Base-by-base conservation (phyloP, 352 stramenopile species). In the Globisporangium recalcitrans region DNA sequence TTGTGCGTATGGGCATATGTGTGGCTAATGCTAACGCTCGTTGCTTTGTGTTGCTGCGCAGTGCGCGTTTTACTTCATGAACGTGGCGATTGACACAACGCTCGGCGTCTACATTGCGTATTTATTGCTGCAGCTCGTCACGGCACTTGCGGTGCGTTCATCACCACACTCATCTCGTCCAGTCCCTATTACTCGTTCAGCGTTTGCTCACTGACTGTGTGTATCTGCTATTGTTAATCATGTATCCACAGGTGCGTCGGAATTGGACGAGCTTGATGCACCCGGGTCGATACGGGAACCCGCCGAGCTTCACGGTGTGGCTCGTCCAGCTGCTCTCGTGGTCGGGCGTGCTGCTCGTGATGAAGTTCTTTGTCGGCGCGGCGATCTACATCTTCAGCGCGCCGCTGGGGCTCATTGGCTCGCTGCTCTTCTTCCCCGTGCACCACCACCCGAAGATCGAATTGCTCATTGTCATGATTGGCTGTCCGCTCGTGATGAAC, bases 31-130 rank as follows among this genome's bases (percentile, higher is more conserved):
- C 22, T 29, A 16, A 11, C 64, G 19, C 38, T 11, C 49, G 22
- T 58, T 48, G 63, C 24, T 9, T 60, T 6, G 40, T 32, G 54
- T 14, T 53, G 8, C 16, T 38, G 10, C n/a, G n/a, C 32, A 92
- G 79, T 93, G 84, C 53, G 84, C 84, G 48, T 91, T 90, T 53
- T 93, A 93, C 72, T 93, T 93, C 59, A 88, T 93, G 75, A 93
- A 91, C 59, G 84, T 93, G 9, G 77, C 88, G 60, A 87, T 93
- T 52, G 84, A 91, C 68, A 93, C 84, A 36, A 90, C 82, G 22
- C 67, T 93, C 21, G 84, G 84, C 61, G 82, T 93, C 36, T 87
- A 91, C 62, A 85, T 93, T 64, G 84, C 83, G 13, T 93, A 87
- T 72, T 65, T 90, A 64, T 74, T 91, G 53, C 64, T 93, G 22